Evolutionary conservation across 768 basidiomycete genomes (phyloP), one percentile per base, ranked within the genome.

Genomic region (Phlebiopsis flavidoalba): DNA sequence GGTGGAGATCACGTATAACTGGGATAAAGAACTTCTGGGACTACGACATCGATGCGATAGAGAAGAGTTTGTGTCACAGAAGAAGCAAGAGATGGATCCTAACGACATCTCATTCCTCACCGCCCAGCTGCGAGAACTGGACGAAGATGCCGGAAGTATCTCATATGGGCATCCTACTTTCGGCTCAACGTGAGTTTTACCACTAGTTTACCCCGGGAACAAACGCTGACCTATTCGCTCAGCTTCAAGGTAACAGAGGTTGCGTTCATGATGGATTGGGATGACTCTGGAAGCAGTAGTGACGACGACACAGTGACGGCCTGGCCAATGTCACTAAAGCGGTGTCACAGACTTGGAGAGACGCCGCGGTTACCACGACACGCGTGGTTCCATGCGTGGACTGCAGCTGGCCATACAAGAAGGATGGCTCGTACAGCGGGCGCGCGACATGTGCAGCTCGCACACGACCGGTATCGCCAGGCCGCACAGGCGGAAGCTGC

Each of bases 171-270:
- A 15, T 83, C 84, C 8, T 82, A 88, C 67, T 88, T 89, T 63
- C n/a, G 89, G 88, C 3, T 81, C 87, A 65, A 86, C 84, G 85
- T 87, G 64, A 60, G 81, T 77, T n/a, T n/a, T 6, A 7, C 15
- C 10, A 17, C 40, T n/a, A 2, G n/a, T n/a, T 45, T 35, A 50
- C 19, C 52, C 47, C 22, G 64, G 11, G 22, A 52, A 2, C 51
- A 36, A 26, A 40, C 15, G 21, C 24, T 52, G 33, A 45, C 57
- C 15, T 57, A n/a, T 22, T 2, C 14, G n/a, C 40, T 3, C 54
- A 89, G 87, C 1, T 89, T 89, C 73, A 88, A 86, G 72, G 82
- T 87, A 3, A 86, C 85, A 0, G 89, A 91, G 67, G 83, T 89
- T 35, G 83, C 85, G 5, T 73, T 84, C 45, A 84, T 89, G 77